phyloP scores from a whole-genome alignment of 2,329 filamentous ascomycete genomes.

The Fusarium brachygibbosum region DNA sequence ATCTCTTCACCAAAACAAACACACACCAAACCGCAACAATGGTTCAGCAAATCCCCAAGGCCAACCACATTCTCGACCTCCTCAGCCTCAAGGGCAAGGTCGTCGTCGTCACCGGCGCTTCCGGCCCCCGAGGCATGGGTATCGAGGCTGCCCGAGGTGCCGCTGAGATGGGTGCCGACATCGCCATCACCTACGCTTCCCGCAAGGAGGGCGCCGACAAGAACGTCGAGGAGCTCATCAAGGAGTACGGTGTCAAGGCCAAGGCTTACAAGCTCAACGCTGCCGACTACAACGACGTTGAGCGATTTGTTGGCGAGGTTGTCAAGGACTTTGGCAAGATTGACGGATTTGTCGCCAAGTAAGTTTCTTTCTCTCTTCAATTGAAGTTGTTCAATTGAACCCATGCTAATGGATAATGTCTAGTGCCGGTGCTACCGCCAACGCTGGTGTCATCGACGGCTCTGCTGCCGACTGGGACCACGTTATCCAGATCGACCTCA shows the following conservation, averaged over 20 bases:
- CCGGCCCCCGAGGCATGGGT: slow-evolving; percentile 77
- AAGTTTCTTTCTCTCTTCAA: slow-evolving; percentile 51
- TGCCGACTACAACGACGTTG: slow-evolving; percentile 65
- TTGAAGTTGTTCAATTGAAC: not conserved
- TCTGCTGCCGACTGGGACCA: slow-evolving; percentile 75
- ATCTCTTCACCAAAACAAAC: not conserved
- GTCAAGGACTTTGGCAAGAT: slow-evolving; percentile 80
- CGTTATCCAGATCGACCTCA: slow-evolving; percentile 74
- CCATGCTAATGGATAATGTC: not conserved
- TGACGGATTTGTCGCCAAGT: slow-evolving; percentile 82
- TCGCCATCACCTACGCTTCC: slow-evolving; percentile 80
- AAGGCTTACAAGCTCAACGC: slow-evolving; percentile 72
- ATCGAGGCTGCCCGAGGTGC: slow-evolving; percentile 77
- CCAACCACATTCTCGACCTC: slow-evolving; percentile 72
- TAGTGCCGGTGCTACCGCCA: slow-evolving; percentile 75
- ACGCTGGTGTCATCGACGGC: slow-evolving; percentile 76
- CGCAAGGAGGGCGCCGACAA: slow-evolving; percentile 76
- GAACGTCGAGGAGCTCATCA: slow-evolving; percentile 73
- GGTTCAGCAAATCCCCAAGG: slow-evolving; percentile 70
- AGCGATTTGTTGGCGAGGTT: slow-evolving; percentile 71
- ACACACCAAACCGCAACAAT: slow-evolving; percentile 52
- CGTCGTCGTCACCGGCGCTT: slow-evolving; percentile 77
- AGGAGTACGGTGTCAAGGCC: slow-evolving; percentile 76
- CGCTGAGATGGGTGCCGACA: slow-evolving; percentile 78
- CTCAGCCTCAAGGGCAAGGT: slow-evolving; percentile 81